Conservation (phyloP, 2,329 filamentous ascomycete species). For the Aplosporella prunicola region DNA sequence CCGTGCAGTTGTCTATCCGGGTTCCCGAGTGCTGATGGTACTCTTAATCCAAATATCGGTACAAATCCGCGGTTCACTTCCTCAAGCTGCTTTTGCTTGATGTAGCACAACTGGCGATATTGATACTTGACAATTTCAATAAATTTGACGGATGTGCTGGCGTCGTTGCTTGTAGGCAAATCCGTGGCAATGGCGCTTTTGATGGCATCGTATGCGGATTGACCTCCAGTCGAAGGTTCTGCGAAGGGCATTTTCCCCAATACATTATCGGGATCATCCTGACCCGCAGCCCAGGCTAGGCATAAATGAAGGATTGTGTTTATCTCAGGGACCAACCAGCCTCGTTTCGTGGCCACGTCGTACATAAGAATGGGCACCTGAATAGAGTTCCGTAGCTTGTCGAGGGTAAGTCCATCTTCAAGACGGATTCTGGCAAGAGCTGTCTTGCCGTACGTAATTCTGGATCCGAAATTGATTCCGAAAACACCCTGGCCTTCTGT, state of each 20-base stretch:
- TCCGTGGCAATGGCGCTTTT: neutral
- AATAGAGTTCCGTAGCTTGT: neutral
- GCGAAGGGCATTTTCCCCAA: neutral
- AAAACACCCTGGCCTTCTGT: neutral
- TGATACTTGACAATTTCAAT: no score
- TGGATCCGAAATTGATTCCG: neutral
- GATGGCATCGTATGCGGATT: neutral
- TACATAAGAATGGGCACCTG: fast-evolving
- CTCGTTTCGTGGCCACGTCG: neutral
- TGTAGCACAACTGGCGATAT: neutral
- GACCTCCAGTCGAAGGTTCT: neutral
- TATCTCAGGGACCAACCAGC: constrained; percentile 1
- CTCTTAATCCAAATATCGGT: no score
- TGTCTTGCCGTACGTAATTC: neutral
- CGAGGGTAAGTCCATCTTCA: neutral
- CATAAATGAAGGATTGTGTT: neutral
- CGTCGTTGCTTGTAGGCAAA: neutral
- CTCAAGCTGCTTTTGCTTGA: no score
- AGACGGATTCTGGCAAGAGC: neutral
- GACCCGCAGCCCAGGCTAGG: neutral
- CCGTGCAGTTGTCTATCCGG: no score
- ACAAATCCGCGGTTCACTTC: no score
- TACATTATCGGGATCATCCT: neutral
- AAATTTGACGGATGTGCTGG: neutral
- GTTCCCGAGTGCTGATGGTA: no score